Evolutionary conservation across 2,329 filamentous ascomycete genomes (phyloP), one percentile per base, ranked within the genome.

Genomic region (Calonectria pseudoturangicola): DNA sequence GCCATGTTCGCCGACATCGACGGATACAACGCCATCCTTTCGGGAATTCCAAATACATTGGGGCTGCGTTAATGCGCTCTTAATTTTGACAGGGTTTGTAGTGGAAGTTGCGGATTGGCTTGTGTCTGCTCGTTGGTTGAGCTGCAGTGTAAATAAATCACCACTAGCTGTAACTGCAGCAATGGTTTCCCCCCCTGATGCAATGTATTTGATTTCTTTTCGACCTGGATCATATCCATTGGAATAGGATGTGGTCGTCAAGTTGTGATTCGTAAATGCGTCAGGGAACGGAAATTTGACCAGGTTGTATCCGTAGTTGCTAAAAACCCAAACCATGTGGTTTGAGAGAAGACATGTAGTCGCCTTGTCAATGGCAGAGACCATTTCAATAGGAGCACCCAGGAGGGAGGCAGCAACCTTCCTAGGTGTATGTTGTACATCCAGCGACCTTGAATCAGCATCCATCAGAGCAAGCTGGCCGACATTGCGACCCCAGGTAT

Each of bases 401-500:
- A 86, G 70, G 1, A 98, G 88, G 0, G 95, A 97, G 0, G 95
- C 95, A 0, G 95, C 96, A 51, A 99, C 96, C 81, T 94, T 96
- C 58, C 97, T 91, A 28, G 97, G 97, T 0, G 91, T 92, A 25
- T 90, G 86, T 81, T 98, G 97, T n/a, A 93, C 86, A 77, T 97
- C 94, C 6, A 98, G 89, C 0, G 95, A 98, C 56, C 96, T 92
- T 30, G 97, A 97, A 84, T 98, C 96, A 0, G 97, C 96, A 82
- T 98, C 97, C 86, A 98, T 95, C 66, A 99, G 89, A 6, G 95
- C 97, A 58, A 99, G 89, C 82, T 99, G 97, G 2, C 97, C 97
- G 77, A 95, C 92, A 79, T 98, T 99, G 79, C 97, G 97, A 27
- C 97, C 97, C 89, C 98, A 99, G 2, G 95, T 98, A 81, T 94